Evolutionary conservation across 1,139 yeast genomes (phyloP), one percentile per base, ranked within the genome.

Genomic region (Protomyces inouyei): DNA sequence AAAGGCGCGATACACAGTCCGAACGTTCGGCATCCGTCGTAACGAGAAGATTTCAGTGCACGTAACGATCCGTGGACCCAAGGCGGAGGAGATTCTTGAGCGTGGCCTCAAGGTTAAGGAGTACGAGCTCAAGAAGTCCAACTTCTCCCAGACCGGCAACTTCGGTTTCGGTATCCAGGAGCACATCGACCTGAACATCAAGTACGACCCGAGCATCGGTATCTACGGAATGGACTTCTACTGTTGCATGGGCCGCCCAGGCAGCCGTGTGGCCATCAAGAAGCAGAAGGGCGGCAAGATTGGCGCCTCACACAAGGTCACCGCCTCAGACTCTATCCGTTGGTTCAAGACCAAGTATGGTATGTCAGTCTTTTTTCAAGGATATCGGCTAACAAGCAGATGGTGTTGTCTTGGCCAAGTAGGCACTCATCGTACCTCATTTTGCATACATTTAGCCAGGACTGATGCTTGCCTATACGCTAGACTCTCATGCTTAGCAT

Each of bases 171-270:
- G 99, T 88, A 86, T 93, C 79, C 90, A 89, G 76, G 99, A 93
- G 86, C 99, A 93, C 87, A 93, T 93, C 78, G 99, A 93, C 82
- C 87, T 93, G 82, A 98, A 98, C 86, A 93, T 93, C 88, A 95
- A 95, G 86, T 93, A 93, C 85, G 98, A 95, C 82, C 99, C 99
- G 82, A 85, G 89, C 79, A 95, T 93, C 78, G 98, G 98, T 82
- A 93, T 93, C 81, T 95, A 93, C 93, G 98, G 99, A 86, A 93
- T 93, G 99, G 98, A 93, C 83, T 93, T 93, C 88, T 95, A 91
- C 93, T 93, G 93, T 79, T 97, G 92, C 79, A 84, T 93, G 85
- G 97, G 97, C 80, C 92, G 99, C 85, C 95, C 97, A 78, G 99
- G 99, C 84, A 88, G 85, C 85, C 91, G 98, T 85, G 88, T 93